phyloP scores from a whole-genome alignment of 345 rosid species.

The Eucalyptus tenuipes region DNA sequence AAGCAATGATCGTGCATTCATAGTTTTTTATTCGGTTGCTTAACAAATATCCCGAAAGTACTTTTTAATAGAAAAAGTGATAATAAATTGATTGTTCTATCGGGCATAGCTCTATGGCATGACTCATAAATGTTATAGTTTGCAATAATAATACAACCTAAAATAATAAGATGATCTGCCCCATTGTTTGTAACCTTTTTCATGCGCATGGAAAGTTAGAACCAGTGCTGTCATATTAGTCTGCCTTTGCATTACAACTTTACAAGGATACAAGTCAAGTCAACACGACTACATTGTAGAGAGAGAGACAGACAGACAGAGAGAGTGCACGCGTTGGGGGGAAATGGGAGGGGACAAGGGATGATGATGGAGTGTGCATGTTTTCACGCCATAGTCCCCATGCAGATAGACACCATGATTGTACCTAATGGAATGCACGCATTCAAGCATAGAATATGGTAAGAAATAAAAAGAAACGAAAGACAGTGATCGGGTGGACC shows the following conservation, averaged over 20 bases:
- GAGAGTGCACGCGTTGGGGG: slow-evolving; percentile 5
- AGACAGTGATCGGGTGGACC: background rate
- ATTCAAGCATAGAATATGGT: background rate
- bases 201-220: background rate
- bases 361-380: slow-evolving; percentile 21
- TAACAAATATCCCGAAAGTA: background rate
- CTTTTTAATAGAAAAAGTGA: background rate
- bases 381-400: slow-evolving; percentile 31
- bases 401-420: slow-evolving; percentile 36
- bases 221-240: background rate
- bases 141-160: background rate
- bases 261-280: background rate
- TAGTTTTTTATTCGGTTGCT: background rate
- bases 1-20: background rate
- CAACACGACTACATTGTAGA: background rate
- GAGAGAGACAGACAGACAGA: background rate
- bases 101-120: background rate
- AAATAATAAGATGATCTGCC: background rate
- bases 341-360: slow-evolving; percentile 1
- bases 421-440: background rate
- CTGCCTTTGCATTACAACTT: background rate
- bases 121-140: background rate
- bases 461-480: background rate
- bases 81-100: background rate
- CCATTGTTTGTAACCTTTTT: background rate